A percentile compares a stretch with the other conserved stretches of the same genome.
Evolutionary conservation across 768 basidiomycete species (phyloP).

Genomic region (Hydnum rufescens): DNA sequence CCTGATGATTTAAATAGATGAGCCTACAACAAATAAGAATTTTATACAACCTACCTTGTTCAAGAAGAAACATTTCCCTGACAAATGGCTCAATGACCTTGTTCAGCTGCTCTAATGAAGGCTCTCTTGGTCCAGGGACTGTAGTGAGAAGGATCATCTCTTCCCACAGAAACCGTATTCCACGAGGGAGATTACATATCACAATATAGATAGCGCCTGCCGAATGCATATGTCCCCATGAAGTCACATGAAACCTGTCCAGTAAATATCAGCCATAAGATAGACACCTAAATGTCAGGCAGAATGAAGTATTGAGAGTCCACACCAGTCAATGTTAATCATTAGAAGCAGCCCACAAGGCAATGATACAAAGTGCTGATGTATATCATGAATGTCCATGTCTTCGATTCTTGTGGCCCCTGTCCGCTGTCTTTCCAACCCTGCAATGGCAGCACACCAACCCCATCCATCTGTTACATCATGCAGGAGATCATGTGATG

Average conservation of each 20-base stretch:
- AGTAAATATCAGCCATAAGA: not conserved
- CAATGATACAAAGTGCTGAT: slow-evolving; percentile 15
- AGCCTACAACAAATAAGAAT: too few species aligned
- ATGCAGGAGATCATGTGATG: too few species aligned
- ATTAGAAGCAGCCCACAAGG: slow-evolving; percentile 13
- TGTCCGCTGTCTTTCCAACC: too few species aligned
- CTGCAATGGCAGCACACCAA: too few species aligned
- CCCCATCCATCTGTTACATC: too few species aligned
- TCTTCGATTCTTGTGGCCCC: too few species aligned
- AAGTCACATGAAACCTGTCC: slow-evolving; percentile 5
- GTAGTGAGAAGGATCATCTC: slow-evolving; percentile 21
- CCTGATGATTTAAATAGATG: too few species aligned
- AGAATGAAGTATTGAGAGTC: too few species aligned
- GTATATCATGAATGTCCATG: too few species aligned
- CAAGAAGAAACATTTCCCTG: slow-evolving; percentile 12
- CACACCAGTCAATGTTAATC: slow-evolving; percentile 15
- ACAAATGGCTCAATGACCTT: slow-evolving; percentile 18
- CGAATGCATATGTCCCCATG: slow-evolving; percentile 10
- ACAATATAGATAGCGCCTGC: slow-evolving; percentile 15
- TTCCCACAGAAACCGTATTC: slow-evolving; percentile 17
- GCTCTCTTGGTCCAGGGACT: slow-evolving; percentile 22
- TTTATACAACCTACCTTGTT: not conserved
- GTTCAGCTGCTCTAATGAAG: slow-evolving; percentile 16
- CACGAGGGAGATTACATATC: slow-evolving; percentile 18
- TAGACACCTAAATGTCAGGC: not conserved